These are phyloP conservation scores for Fusarium nanum DNA, from an alignment of 2,329 filamentous ascomycete species.

Conservation along the genomic window DNA sequence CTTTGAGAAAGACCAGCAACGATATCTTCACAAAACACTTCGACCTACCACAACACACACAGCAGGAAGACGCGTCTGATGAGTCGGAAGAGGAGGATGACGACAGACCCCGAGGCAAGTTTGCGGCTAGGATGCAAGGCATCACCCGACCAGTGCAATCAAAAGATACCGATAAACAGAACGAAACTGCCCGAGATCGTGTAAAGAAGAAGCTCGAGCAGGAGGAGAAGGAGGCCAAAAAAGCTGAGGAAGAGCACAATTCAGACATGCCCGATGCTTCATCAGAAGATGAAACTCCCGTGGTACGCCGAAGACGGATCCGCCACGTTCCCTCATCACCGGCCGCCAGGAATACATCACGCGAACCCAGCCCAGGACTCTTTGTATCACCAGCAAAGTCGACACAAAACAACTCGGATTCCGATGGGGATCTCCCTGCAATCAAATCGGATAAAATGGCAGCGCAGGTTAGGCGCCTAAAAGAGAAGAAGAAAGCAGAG, in stretches of 20 bases:
- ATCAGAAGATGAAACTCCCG: slow-evolving; percentile 56
- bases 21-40: slow-evolving; percentile 15
- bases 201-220: slow-evolving; percentile 57
- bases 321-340: slow-evolving; percentile 52
- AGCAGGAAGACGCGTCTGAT: slow-evolving; percentile 62
- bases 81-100: slow-evolving; percentile 52
- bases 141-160: slow-evolving; percentile 35
- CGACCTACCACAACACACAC: slow-evolving; percentile 34
- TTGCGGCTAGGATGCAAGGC: slow-evolving; percentile 73
- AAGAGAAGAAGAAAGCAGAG: slow-evolving; percentile 74
- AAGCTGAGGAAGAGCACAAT: slow-evolving; percentile 44
- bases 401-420: slow-evolving; percentile 52
- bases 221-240: slow-evolving; percentile 36
- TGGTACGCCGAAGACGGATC: slow-evolving; percentile 56
- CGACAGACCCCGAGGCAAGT: slow-evolving; percentile 67
- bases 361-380: slow-evolving; percentile 58
- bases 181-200: slow-evolving; percentile 55
- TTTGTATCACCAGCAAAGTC: slow-evolving; percentile 60
- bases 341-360: slow-evolving; percentile 43
- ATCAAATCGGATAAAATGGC: slow-evolving; percentile 71
- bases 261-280: slow-evolving; percentile 48
- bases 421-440: slow-evolving; percentile 61
- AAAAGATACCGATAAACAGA: slow-evolving; percentile 6
- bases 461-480: slow-evolving; percentile 77
- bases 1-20: slow-evolving; percentile 20